Base-by-base conservation (phyloP, 1,284 basidiomycete genomes). In the Pyrrhoderma noxium region DNA sequence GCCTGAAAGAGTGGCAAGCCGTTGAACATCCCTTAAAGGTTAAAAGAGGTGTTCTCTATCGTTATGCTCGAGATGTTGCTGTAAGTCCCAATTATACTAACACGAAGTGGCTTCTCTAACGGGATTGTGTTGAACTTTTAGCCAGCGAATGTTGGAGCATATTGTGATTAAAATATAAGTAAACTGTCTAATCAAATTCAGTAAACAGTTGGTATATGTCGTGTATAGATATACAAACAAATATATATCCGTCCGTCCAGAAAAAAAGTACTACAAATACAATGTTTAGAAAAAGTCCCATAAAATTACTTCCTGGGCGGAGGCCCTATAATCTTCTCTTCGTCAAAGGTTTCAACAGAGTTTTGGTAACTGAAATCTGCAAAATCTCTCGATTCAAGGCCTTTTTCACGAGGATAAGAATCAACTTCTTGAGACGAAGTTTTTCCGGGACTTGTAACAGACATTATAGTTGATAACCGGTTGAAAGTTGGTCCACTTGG, bases 31-130 rank as follows among this genome's bases (percentile, higher is more conserved):
- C 79, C 55, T 71, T 89, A 57, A 89, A 80, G 59, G 85, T 85
- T 52, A 84, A 72, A 64, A 70, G 86, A 42, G 87, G 87, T 18
- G 71, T 89, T 31, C 66, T 90, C 55, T 73, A 79, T 59, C 74
- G 84, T 61, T 90, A 90, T 64, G 88, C 88, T 35, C 70, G 86
- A 55, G 87, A 89, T 64, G 87, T 89, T 47, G 82, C 82, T 46
- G 86, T 89, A 60, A 75, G 87, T 25, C 16, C 27, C n/a, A n/a
- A n/a, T n/a, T n/a, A n/a, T n/a, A n/a, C n/a, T n/a, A n/a, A n/a
- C n/a, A n/a, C n/a, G n/a, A n/a, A n/a, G n/a, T n/a, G n/a, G n/a
- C n/a, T n/a, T n/a, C n/a, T n/a, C n/a, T n/a, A n/a, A n/a, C n/a
- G n/a, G n/a, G 35, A 36, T 46, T n/a, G n/a, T n/a, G n/a, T n/a